Percentiles rank a stretch among this genome's conserved stretches.
These are phyloP conservation scores for Boletus vermiculosoides DNA, from an alignment of 768 basidiomycete species.

Conservation along the genomic window DNA sequence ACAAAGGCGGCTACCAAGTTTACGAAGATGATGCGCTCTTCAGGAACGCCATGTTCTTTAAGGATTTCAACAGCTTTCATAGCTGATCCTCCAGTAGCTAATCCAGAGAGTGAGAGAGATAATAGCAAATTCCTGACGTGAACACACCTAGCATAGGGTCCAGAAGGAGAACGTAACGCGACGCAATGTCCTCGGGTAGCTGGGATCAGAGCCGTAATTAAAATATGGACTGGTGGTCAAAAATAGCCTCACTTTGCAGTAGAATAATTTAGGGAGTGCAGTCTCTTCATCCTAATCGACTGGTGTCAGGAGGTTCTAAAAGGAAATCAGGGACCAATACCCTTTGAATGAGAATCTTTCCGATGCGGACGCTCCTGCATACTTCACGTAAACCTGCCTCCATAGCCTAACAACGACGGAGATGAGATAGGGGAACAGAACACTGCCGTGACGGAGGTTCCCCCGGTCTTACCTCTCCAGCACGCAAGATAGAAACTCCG, in stretches of 20 bases:
- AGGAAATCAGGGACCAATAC: constrained; percentile 41
- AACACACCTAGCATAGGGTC: constrained; percentile 94
- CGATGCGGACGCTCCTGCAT: constrained; percentile 90
- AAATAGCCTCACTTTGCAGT: constrained; percentile 59
- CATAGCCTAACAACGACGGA: constrained; percentile 69
- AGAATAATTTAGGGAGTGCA: constrained; percentile 88
- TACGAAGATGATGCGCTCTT: constrained; percentile 93
- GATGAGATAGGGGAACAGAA: not conserved
- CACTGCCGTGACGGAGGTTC: not conserved
- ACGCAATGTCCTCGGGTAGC: constrained; percentile 91
- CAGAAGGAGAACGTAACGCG: constrained; percentile 88
- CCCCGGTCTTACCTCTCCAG: constrained; percentile 70
- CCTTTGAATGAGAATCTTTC: constrained; percentile 97
- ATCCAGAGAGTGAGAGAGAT: not conserved
- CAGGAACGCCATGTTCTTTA: constrained; percentile 86
- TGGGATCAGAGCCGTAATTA: constrained; percentile 26
- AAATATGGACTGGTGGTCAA: not conserved
- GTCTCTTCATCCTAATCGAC: constrained; percentile 86
- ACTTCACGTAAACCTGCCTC: constrained; percentile 96
- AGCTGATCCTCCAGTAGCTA: constrained; percentile 94
- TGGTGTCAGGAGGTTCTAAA: not conserved
- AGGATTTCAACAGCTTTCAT: constrained; percentile 97
- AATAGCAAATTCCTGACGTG: not conserved
- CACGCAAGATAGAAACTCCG: constrained; percentile 91
- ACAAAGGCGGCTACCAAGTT: constrained; percentile 60